Base-by-base conservation (phyloP, 805 yeast genomes). In the Saccharomycopsis selenospora region DNA sequence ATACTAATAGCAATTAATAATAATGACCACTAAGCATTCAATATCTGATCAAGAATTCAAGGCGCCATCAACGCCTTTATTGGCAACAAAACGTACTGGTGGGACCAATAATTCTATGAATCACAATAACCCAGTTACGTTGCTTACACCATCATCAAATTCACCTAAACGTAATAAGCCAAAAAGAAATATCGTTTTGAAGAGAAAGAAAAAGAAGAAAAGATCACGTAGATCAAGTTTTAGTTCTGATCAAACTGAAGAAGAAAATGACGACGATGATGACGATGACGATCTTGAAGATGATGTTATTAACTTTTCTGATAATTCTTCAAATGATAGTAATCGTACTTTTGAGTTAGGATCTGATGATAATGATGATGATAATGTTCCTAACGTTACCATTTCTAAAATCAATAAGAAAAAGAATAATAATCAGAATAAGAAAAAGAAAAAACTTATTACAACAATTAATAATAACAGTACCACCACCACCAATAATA, bases 101-200 rank as follows among this genome's bases (percentile, higher is more conserved):
- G n/a, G n/a, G n/a, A n/a, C n/a, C n/a, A n/a, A n/a, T 10, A 33
- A 33, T 33, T 14, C 10, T 5, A 33, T 14, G 38, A 14, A 17
- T 20, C 38, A 33, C 38, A 33, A 6, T 20, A 33, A 33, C 17
- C 38, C 38, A 20, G 27, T 28, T 26, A 46, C 45, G n/a, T 30
- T 49, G 25, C 43, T 51, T 2, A 51, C 55, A 6, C 55, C 55
- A 22, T 45, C 50, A 2, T 46, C 55, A 23, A 28, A 36, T 3
- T 46, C 52, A 5, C 55, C 55, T 4, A 45, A 17, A 36, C n/a
- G 18, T 44, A n/a, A n/a, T n/a, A n/a, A n/a, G n/a, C n/a, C n/a
- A n/a, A n/a, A n/a, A n/a, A n/a, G n/a, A n/a, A n/a, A n/a, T n/a
- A n/a, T n/a, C n/a, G n/a, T n/a, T n/a, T n/a, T n/a, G n/a, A n/a